Base-by-base conservation (phyloP, 1,284 basidiomycete species). In the Trametes pubescens region DNA sequence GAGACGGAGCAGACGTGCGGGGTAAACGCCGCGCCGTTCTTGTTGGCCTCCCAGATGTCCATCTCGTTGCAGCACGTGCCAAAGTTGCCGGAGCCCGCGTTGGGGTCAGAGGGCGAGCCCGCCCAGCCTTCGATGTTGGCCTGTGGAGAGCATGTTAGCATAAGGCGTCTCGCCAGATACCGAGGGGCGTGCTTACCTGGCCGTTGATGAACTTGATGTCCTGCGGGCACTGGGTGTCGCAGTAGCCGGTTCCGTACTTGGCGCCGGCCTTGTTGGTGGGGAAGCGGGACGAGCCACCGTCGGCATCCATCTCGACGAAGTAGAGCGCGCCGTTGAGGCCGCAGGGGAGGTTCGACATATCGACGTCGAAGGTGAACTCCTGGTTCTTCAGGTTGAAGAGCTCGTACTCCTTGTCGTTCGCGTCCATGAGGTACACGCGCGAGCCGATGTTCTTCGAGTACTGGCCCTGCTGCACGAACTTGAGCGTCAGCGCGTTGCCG, bases 11-110 rank as follows among this genome's bases (percentile, higher is more conserved):
- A 84, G 53, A 77, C 77, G 69, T 83, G 82, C 59, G 82, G 81
- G 43, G 82, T 83, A 72, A 76, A 79, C 26, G 82, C 82, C 44
- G 79, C 72, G 43, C 81, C 76, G 66, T 78, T 74, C 61, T 74
- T 77, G 79, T 84, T 84, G 70, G 81, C 83, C 71, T 82, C 81
- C 83, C 82, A 85, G 71, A 84, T 76, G 73, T 85, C 83, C 81
- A 84, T 84, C 76, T 85, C 82, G 62, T 69, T 77, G 72, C 83
- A 85, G 78, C 83, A 85, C 14, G 81, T 75, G 52, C 82, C 83
- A 65, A 74, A 76, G 13, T 68, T 37, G 37, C 83, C 82, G 5
- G 71, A 74, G 37, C 83, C 83, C n/a, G 81, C 74, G 74, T 84
- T 84, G 68, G 75, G 59, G 66, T 79, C 76, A 67, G 68, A 80